Evolutionary conservation across 1,284 basidiomycete species (phyloP).

Genomic region (Melanopsichium pennsylvanicum): DNA sequence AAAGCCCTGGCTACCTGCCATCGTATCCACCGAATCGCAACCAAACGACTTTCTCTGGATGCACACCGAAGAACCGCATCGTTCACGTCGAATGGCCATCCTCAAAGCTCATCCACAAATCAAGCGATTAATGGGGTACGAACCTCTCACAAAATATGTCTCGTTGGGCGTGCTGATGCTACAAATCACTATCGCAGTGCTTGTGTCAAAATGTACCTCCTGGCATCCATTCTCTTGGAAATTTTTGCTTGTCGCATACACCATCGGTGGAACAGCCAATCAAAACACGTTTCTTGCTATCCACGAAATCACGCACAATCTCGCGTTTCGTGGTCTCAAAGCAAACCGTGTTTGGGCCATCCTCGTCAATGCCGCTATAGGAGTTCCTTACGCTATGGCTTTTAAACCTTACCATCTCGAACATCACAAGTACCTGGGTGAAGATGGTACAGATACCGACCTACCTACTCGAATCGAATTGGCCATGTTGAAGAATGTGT

Average conservation of each 20-base stretch:
- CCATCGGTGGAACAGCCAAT: conserved; percentile 90
- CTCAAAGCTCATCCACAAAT: conserved; percentile 94
- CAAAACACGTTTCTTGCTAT: conserved; percentile 97
- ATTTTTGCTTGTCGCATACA: conserved; percentile 83
- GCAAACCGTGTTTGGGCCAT: conserved; percentile 89
- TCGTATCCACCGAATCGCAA: conserved; percentile 49
- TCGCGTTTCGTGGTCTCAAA: conserved; percentile 84
- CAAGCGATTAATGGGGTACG: conserved; percentile 92
- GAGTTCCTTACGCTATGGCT: conserved; percentile 90
- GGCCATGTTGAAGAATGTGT: conserved; percentile 86
- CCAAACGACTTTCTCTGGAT: conserved; percentile 76
- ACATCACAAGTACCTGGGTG: conserved; percentile 86
- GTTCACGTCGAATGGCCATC: conserved; percentile 83
- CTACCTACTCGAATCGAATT: conserved; percentile 87
- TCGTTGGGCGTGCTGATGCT: conserved; percentile 80
- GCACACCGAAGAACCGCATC: conserved; percentile 96
- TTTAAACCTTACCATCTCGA: conserved; percentile 96
- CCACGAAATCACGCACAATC: conserved; percentile 97
- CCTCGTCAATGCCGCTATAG: conserved; percentile 89
- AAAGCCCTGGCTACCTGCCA: conserved; percentile 61
- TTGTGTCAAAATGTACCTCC: conserved; percentile 51
- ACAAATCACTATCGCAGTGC: conserved; percentile 75
- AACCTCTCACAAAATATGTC: conserved; percentile 86
- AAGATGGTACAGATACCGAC: conserved; percentile 95
- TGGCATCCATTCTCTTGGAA: conserved; percentile 74